Conservation (phyloP, 768 basidiomycete species). For the Naematelia aurantialba region DNA sequence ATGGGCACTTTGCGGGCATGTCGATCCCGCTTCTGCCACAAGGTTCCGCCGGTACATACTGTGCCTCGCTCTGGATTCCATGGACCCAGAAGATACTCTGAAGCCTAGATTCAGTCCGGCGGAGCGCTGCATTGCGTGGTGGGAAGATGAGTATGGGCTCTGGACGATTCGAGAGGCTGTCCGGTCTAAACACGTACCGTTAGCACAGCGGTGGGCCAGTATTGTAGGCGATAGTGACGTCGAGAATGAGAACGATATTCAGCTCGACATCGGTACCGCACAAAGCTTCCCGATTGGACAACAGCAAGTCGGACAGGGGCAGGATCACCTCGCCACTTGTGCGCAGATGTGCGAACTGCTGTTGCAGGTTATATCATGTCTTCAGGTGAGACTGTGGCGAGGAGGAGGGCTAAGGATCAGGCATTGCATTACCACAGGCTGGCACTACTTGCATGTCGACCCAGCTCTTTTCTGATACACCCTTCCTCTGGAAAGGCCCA, state of each 20-base stretch:
- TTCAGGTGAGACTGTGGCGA: slow-evolving; percentile 13
- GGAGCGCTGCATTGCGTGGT: slow-evolving; percentile 19
- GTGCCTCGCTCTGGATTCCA: neutral
- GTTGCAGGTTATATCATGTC: slow-evolving; percentile 8
- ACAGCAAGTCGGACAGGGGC: neutral
- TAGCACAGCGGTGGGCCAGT: slow-evolving; percentile 4
- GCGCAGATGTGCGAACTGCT: slow-evolving; percentile 14
- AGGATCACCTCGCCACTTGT: slow-evolving; percentile 2
- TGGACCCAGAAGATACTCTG: neutral
- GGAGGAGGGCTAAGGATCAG: slow-evolving; percentile 6
- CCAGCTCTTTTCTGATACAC: slow-evolving; percentile 1
- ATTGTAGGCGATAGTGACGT: neutral
- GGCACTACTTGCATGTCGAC: slow-evolving; percentile 14
- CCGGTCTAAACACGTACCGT: neutral
- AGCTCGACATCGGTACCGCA: no score
- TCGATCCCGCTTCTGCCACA: neutral
- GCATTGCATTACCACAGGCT: slow-evolving; percentile 8
- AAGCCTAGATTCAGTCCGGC: neutral
- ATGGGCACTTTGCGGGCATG: neutral
- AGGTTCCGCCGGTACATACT: neutral
- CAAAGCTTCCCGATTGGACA: no score
- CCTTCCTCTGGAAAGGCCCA: neutral
- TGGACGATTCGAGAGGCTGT: slow-evolving; percentile 13
- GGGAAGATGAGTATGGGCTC: slow-evolving; percentile 25
- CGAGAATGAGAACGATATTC: neutral